Percentiles rank a stretch among this genome's conserved stretches.
phyloP scores from a whole-genome alignment of 2,329 filamentous ascomycete genomes.

The Fusarium xyrophilum region DNA sequence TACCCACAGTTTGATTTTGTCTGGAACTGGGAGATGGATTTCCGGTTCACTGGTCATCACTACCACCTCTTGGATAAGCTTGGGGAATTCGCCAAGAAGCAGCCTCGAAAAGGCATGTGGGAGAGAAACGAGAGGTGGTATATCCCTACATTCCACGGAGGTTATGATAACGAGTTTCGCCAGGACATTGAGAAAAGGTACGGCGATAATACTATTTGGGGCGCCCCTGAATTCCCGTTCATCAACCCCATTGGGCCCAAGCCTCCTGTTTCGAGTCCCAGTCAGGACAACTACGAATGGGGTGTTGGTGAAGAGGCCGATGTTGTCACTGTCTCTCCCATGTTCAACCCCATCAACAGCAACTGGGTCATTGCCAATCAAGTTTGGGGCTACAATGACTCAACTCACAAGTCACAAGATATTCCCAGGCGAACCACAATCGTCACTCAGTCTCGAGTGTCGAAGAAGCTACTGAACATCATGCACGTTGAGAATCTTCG shows the following conservation, averaged over 20 bases:
- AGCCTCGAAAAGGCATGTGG: constrained; percentile 76
- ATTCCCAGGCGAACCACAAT: constrained; percentile 79
- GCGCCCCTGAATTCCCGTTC: constrained; percentile 64
- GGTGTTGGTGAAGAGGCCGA: constrained; percentile 79
- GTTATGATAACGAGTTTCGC: constrained; percentile 72
- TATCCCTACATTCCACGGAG: constrained; percentile 71
- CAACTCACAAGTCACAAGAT: constrained; percentile 56
- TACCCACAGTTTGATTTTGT: constrained; percentile 81
- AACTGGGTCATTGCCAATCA: constrained; percentile 76
- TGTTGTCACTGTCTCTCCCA: constrained; percentile 76
- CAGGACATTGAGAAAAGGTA: constrained; percentile 63
- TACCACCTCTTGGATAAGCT: constrained; percentile 78
- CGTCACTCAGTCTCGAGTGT: constrained; percentile 77
- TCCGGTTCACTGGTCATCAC: constrained; percentile 79
- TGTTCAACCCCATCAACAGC: constrained; percentile 76
- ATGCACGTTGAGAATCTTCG: constrained; percentile 80
- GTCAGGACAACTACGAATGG: constrained; percentile 75
- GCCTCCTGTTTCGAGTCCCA: constrained; percentile 64
- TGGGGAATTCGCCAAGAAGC: constrained; percentile 66
- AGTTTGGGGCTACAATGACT: constrained; percentile 69
- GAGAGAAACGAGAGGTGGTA: constrained; percentile 77
- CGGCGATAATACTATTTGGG: constrained; percentile 70
- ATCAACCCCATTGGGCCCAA: constrained; percentile 68
- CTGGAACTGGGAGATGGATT: constrained; percentile 91
- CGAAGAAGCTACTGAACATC: constrained; percentile 72